Conservation (phyloP, 331 rosid genomes). For the Ulmus americana region DNA sequence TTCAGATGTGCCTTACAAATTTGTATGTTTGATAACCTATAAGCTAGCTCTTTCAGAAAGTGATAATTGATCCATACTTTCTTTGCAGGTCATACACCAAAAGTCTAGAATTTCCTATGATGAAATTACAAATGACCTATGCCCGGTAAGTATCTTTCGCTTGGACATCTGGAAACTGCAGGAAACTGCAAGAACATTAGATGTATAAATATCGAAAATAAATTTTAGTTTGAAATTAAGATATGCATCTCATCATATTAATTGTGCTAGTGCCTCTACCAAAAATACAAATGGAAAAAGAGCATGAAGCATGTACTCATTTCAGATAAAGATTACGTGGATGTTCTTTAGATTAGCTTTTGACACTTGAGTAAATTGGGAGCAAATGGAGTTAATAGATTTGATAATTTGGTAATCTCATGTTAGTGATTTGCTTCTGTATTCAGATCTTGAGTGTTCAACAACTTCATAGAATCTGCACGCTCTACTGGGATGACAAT, state of each 20-base stretch:
- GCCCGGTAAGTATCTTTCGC: conserved; percentile 67
- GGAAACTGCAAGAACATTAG: conserved; percentile 1
- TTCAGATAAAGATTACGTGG: background rate
- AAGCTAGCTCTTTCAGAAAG: conserved; percentile 1
- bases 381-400: background rate
- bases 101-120: conserved; percentile 67
- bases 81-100: conserved; percentile 55
- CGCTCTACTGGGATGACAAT: conserved; percentile 51
- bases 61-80: conserved; percentile 18
- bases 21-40: no score
- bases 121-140: conserved; percentile 68
- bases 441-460: conserved; percentile 64
- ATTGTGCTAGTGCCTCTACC: background rate
- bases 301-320: background rate
- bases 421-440: conserved; percentile 8
- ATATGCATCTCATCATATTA: background rate
- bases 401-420: background rate
- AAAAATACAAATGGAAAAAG: background rate
- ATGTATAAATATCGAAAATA: background rate
- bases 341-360: background rate
- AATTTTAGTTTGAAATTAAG: background rate
- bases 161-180: background rate
- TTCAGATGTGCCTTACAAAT: no score
- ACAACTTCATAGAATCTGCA: conserved; percentile 80
- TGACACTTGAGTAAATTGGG: background rate